Evolutionary conservation across 2,329 filamentous ascomycete genomes (phyloP).

Genomic region (Trichoderma sp.): DNA sequence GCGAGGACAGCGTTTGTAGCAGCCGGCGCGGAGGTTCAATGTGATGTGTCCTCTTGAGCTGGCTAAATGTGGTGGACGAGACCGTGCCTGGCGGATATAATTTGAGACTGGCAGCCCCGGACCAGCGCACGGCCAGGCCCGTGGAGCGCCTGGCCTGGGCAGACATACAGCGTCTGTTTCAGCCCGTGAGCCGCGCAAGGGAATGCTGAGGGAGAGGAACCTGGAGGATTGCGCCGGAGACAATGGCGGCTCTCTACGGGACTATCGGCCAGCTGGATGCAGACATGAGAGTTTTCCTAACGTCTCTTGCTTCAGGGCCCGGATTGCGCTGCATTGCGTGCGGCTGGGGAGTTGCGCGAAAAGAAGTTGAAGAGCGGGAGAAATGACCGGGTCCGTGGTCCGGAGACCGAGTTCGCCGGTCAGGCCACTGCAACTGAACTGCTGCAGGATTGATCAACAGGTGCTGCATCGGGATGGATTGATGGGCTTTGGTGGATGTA

Average conservation of each 20-base stretch:
- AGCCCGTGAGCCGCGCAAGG: background rate
- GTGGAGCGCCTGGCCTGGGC: constrained; percentile 31
- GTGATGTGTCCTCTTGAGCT: constrained; percentile 24
- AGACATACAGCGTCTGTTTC: constrained; percentile 21
- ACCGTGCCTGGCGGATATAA: background rate
- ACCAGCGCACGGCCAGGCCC: constrained; percentile 33
- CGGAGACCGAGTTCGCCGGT: constrained; percentile 21
- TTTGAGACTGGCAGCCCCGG: constrained; percentile 26
- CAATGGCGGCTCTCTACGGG: background rate
- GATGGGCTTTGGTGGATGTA: background rate
- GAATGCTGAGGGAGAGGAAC: background rate
- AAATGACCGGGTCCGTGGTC: constrained; percentile 8
- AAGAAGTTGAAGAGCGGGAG: background rate
- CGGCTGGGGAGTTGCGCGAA: background rate
- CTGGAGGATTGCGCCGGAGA: background rate
- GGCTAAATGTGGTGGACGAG: background rate
- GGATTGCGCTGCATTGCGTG: background rate
- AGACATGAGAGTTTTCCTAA: background rate
- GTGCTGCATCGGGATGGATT: background rate
- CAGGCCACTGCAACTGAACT: constrained; percentile 1
- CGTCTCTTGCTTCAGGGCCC: background rate
- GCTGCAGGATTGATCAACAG: background rate
- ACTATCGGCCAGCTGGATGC: background rate
- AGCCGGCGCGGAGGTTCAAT: background rate
- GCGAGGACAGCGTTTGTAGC: constrained; percentile 15